phyloP scores from a whole-genome alignment of 164 flowering plant species.

The Tetrastigma voinierianum region DNA sequence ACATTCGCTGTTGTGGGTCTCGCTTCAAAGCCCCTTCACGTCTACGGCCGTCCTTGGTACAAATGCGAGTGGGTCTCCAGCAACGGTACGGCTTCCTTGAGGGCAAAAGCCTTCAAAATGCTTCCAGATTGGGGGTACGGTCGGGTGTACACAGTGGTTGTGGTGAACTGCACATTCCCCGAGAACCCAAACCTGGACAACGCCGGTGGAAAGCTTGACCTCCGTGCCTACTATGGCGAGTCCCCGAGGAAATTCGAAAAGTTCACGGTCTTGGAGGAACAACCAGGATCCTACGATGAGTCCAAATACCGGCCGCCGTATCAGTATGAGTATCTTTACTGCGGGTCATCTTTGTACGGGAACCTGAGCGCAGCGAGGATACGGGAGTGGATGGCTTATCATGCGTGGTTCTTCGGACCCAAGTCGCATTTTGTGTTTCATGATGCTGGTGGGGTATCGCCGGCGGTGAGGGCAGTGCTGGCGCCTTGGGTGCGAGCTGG shows the following conservation, averaged over 20 bases:
- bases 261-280: constrained; percentile 47
- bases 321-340: constrained; percentile 59
- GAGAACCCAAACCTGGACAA: constrained; percentile 44
- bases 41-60: constrained; percentile 57
- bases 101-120: constrained; percentile 48
- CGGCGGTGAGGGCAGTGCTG: constrained; percentile 46
- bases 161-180: constrained; percentile 63
- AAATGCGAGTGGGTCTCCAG: constrained; percentile 62
- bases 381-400: constrained; percentile 76
- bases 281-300: constrained; percentile 39
- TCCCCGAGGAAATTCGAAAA: constrained; percentile 41
- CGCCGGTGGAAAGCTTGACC: constrained; percentile 51
- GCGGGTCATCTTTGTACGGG: constrained; percentile 69
- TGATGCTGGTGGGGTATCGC: constrained; percentile 60
- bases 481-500: constrained; percentile 67
- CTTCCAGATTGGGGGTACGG: constrained; percentile 85
- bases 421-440: constrained; percentile 68
- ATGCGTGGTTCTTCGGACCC: constrained; percentile 59
- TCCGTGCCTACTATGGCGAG: constrained; percentile 48
- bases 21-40: constrained; percentile 72
- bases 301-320: constrained; percentile 45
- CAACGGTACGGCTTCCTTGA: constrained; percentile 16
- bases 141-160: constrained; percentile 64
- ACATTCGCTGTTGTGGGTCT: constrained; percentile 68
- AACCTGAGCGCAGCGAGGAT: constrained; percentile 48